A percentile compares a stretch with the other conserved stretches of the same genome.
These are phyloP conservation scores for Prunus yedoensis DNA, from an alignment of 331 rosid genomes.

Conservation along the genomic window DNA sequence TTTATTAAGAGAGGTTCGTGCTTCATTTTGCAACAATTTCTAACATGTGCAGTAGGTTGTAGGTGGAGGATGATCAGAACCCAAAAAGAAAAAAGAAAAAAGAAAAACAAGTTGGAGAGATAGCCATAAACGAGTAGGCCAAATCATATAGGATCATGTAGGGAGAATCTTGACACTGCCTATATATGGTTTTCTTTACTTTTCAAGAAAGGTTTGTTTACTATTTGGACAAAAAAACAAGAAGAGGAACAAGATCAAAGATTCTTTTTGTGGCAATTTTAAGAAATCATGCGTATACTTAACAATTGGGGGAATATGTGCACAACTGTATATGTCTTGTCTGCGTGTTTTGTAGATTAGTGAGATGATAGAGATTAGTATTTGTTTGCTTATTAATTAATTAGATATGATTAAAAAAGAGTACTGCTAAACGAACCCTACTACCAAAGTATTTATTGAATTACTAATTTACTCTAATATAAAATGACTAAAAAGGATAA, in stretches of 20 bases:
- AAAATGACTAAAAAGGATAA: too few species aligned
- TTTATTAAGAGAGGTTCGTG: background rate
- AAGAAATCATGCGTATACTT: background rate
- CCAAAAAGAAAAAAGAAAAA: background rate
- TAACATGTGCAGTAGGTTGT: background rate
- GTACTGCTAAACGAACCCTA: too few species aligned
- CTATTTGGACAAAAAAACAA: background rate
- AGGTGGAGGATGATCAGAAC: background rate
- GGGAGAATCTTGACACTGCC: constrained; percentile 14
- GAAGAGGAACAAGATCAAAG: background rate
- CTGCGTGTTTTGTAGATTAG: background rate
- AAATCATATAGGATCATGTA: constrained; percentile 12
- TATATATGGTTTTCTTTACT: background rate
- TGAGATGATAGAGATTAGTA: too few species aligned
- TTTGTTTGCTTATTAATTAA: background rate
- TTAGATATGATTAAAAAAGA: background rate
- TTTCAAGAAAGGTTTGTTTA: constrained; percentile 6
- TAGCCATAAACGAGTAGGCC: constrained; percentile 10
- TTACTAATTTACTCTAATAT: too few species aligned
- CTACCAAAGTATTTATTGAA: too few species aligned
- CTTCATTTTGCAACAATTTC: background rate
- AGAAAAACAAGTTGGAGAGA: background rate
- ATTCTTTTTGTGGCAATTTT: background rate
- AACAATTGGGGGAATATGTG: background rate
- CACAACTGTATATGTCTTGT: background rate